phyloP scores from a whole-genome alignment of 2,329 filamentous ascomycete genomes.

The Coleophoma crateriformis region DNA sequence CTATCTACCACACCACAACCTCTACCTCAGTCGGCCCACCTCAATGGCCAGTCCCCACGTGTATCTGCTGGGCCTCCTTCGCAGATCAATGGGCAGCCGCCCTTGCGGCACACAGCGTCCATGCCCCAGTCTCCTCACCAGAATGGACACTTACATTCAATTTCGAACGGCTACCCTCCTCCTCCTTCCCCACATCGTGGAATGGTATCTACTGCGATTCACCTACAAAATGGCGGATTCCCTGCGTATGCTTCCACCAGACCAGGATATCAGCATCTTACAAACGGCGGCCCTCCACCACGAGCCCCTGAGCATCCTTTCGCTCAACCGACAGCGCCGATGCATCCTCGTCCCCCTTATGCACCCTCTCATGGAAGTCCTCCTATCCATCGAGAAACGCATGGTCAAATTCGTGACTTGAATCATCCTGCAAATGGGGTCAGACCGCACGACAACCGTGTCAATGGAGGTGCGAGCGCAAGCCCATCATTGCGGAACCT shows the following conservation, averaged over 20 bases:
- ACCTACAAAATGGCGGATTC: slow-evolving; percentile 22
- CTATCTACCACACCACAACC: slow-evolving; percentile 40
- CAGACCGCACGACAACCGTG: slow-evolving; percentile 33
- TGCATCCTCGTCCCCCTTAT: slow-evolving; percentile 34
- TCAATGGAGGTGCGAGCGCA: slow-evolving; percentile 64
- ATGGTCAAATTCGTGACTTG: slow-evolving; percentile 20
- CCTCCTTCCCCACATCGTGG: slow-evolving; percentile 21
- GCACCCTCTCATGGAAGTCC: slow-evolving; percentile 20
- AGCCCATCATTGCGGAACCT: slow-evolving; percentile 72
- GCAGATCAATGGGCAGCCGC: slow-evolving; percentile 15
- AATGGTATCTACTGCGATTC: slow-evolving; percentile 12
- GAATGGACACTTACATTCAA: slow-evolving; percentile 37
- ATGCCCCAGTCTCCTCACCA: slow-evolving; percentile 36
- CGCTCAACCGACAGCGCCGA: slow-evolving; percentile 38
- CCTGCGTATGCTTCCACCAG: slow-evolving; percentile 23
- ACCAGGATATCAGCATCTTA: slow-evolving; percentile 25
- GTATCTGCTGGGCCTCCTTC: slow-evolving; percentile 25
- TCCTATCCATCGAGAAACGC: slow-evolving; percentile 20
- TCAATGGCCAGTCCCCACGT: slow-evolving; percentile 37
- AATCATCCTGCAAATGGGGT: slow-evolving; percentile 16
- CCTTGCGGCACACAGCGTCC: slow-evolving; percentile 14
- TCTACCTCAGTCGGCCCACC: slow-evolving; percentile 36
- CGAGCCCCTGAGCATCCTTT: slow-evolving; percentile 40
- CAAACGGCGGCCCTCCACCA: slow-evolving; percentile 30
- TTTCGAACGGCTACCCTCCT: slow-evolving; percentile 34